Base-by-base conservation (phyloP, 495 filamentous ascomycete genomes). In the Hyaloscypha variabilis region DNA sequence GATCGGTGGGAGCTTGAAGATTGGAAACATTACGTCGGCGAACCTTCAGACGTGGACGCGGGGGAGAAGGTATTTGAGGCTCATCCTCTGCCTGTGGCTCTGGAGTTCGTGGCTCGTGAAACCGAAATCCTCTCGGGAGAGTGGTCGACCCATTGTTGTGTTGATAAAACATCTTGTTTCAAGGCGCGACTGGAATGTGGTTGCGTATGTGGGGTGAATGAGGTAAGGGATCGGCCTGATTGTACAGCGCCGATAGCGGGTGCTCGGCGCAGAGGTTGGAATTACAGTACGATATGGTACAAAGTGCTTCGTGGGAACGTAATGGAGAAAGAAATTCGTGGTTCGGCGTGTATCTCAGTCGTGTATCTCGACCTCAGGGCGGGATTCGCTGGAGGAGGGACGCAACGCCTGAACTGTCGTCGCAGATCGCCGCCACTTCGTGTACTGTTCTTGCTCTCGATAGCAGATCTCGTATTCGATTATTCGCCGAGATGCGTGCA, bases 1-100 rank as follows among this genome's bases (percentile, higher is more conserved):
- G 81, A 62, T 85, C 79, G 4, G 83, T 84, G 0, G 83, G 82
- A 23, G 82, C 82, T 26, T 78, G 71, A 19, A 82, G 71, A 52
- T 78, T 79, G 11, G 72, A 69, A 51, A 77, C 79, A 58, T 76
- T 75, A 24, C 71, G 69, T 21, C 69, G 56, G 21, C 58, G 53
- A 19, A 73, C 67, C 39, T 66, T 71, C 8, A 73, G 50, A 50
- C 69, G 66, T 11, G 30, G 69, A 14, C 67, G 71, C 10, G 69
- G 71, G n/a, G 69, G 60, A 1, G 67, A 67, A 17, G 69, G 67
- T 39, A 58, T 64, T 60, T 51, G 39, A 19, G 53, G 60, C 34
- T 69, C 67, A 21, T 66, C 57, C 14, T 28, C 31, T 4, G 56
- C 46, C n/a, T 51, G 19, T 5, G 68, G 68, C 50, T 73, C 68